phyloP scores from a whole-genome alignment of 805 yeast species.

The Candida boidinii region DNA sequence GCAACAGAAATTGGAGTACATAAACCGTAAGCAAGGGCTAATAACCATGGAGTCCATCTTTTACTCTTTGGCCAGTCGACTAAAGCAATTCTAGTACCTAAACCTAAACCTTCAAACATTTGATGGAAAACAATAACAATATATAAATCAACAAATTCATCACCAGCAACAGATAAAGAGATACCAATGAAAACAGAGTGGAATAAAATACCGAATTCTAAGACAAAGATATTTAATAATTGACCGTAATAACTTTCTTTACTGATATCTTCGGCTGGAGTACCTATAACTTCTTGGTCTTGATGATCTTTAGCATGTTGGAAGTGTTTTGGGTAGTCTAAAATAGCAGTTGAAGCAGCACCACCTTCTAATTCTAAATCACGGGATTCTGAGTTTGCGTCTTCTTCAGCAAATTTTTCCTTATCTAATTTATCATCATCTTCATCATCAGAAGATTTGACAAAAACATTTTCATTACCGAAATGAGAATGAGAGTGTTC shows the following conservation, averaged over 20 bases:
- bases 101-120: slow-evolving; percentile 78
- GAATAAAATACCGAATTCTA: slow-evolving; percentile 76
- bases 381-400: background rate
- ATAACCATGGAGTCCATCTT: slow-evolving; percentile 49
- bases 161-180: slow-evolving; percentile 70
- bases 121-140: slow-evolving; percentile 70
- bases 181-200: slow-evolving; percentile 81
- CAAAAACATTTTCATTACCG: slow-evolving; percentile 31
- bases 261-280: slow-evolving; percentile 23
- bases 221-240: slow-evolving; percentile 43
- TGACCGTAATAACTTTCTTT: slow-evolving; percentile 48
- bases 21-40: slow-evolving; percentile 41
- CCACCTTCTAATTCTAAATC: slow-evolving; percentile 14
- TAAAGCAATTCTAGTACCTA: slow-evolving; percentile 68
- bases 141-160: slow-evolving; percentile 63
- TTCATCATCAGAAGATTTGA: slow-evolving; percentile 19
- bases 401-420: slow-evolving; percentile 5
- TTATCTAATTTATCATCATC: slow-evolving; percentile 9
- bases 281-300: slow-evolving; percentile 36
- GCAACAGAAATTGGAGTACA: slow-evolving; percentile 72
- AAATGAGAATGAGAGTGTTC: slow-evolving; percentile 47
- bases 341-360: background rate
- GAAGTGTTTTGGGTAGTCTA: slow-evolving; percentile 31
- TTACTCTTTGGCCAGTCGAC: slow-evolving; percentile 35
- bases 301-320: slow-evolving; percentile 32